Conservation (phyloP, 805 yeast species). For the Debaryomyces hansenii region DNA sequence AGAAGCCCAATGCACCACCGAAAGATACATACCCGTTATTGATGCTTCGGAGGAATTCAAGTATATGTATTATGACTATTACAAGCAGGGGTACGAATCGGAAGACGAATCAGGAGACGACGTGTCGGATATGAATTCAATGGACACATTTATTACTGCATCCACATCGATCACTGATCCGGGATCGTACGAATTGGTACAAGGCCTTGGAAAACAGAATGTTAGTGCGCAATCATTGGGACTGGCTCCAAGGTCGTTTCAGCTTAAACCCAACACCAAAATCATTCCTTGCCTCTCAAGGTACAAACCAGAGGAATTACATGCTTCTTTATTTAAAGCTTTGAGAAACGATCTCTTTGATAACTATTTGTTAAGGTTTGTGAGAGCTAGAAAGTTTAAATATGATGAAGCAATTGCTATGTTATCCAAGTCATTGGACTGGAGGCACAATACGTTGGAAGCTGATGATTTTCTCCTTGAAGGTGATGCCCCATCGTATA, state of each 20-base stretch:
- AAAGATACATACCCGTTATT: constrained; percentile 21
- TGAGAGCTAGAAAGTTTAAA: constrained; percentile 87
- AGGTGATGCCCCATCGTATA: constrained; percentile 68
- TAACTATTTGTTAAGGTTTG: constrained; percentile 68
- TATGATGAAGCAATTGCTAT: constrained; percentile 65
- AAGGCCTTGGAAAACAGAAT: neutral
- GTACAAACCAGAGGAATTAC: constrained; percentile 51
- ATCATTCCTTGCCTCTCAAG: constrained; percentile 52
- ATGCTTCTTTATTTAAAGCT: constrained; percentile 42
- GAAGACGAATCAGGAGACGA: constrained; percentile 15
- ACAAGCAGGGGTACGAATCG: constrained; percentile 14
- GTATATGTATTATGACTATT: constrained; percentile 19
- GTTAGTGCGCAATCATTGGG: neutral
- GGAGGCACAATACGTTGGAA: constrained; percentile 66
- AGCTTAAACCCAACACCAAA: constrained; percentile 24
- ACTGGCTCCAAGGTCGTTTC: neutral
- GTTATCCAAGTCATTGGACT: constrained; percentile 70
- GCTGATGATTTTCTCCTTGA: constrained; percentile 62
- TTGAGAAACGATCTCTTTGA: constrained; percentile 78
- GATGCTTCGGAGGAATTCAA: constrained; percentile 20
- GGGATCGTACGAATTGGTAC: neutral
- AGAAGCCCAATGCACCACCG: constrained; percentile 24
- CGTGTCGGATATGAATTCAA: constrained; percentile 20
- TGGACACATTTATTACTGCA: constrained; percentile 36
- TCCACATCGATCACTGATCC: constrained; percentile 19